Conservation (phyloP, 768 basidiomycete species). For the Amanita muscaria region DNA sequence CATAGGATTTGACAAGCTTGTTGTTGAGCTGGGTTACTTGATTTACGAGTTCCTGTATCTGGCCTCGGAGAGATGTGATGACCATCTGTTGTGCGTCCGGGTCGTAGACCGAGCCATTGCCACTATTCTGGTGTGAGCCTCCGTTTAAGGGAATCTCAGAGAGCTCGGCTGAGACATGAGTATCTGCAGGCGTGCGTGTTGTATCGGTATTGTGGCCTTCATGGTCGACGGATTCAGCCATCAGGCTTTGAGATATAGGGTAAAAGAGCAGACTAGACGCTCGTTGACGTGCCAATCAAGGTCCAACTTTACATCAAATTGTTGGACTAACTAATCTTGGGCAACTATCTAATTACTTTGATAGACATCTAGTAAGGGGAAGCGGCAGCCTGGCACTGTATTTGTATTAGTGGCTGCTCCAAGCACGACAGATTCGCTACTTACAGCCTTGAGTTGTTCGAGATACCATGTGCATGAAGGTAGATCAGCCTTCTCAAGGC, state of each 20-base stretch:
- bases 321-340: not conserved
- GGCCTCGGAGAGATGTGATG: conserved; percentile 68
- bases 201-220: no score
- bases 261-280: no score
- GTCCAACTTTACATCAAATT: not conserved
- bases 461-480: conserved; percentile 81
- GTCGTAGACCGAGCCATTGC: conserved; percentile 18
- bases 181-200: not conserved
- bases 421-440: conserved; percentile 20
- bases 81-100: conserved; percentile 75
- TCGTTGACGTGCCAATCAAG: no score
- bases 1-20: conserved; percentile 90
- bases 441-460: conserved; percentile 79
- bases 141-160: not conserved
- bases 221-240: no score
- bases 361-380: conserved; percentile 17
- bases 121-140: conserved; percentile 1
- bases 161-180: not conserved
- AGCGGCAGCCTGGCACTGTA: conserved; percentile 70
- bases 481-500: conserved; percentile 74
- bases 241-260: no score
- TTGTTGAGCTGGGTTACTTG: conserved; percentile 87
- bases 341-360: not conserved
- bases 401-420: conserved; percentile 8
- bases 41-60: conserved; percentile 79